Evolutionary conservation across 441 rosid species (phyloP), one percentile per base, ranked within the genome.

Genomic region (Adansonia madagascariensis): DNA sequence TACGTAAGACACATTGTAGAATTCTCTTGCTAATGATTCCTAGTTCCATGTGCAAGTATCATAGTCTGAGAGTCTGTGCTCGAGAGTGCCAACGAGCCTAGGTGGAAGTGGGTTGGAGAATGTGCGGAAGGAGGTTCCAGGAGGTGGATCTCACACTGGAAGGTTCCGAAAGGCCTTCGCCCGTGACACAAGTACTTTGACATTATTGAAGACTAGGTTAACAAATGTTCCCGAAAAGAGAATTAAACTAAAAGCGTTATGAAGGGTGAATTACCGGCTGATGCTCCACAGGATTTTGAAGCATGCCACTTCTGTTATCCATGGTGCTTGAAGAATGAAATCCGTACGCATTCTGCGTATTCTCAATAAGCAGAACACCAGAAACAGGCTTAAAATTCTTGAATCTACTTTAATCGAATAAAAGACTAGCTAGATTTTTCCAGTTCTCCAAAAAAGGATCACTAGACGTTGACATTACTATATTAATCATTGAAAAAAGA

Each of bases 281-380:
- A 49, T 75, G 72, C 22, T 86, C 87, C 9, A 80, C 60, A 18
- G 82, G 78, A 67, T 73, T 84, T 73, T 55, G 86, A 10, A 85
- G 84, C 73, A 83, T 39, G 44, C 74, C 71, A 76, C 71, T 76
- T 73, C 72, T 74, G 64, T 76, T 80, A 66, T 87, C 82, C 24
- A 82, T 61, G 20, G 55, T 56, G 47, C 79, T 59, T 8, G 82
- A 62, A 69, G 61, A 75, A 59, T 82, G 85, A 80, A 73, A 85
- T 27, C 69, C 81, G 5, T 79, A 17, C 46, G 72, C 64, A 81
- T 80, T 84, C 97, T 93, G 90, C 84, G 76, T 66, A 4, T 50
- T 46, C 50, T 9, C 0, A 18, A 20, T 15, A 39, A 22, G 17
- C 9, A 43, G n/a, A 39, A 50, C 3, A 31, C 49, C 69, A 68